These are phyloP conservation scores for Sclerotinia glacialis DNA, from an alignment of 2,329 filamentous ascomycete species.

Conservation along the genomic window DNA sequence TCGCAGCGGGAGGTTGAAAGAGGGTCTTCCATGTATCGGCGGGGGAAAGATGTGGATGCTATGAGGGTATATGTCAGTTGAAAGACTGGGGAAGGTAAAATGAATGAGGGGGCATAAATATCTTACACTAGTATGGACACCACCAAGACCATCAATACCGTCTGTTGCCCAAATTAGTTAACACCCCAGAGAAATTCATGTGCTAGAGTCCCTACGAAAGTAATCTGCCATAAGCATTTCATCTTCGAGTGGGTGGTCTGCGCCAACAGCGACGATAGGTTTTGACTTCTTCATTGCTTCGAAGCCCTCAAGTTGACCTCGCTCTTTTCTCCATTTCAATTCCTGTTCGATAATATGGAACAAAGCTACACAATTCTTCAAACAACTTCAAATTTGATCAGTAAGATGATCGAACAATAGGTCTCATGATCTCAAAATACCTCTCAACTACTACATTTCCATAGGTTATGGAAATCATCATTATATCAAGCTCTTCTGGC, in stretches of 20 bases:
- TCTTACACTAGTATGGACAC: slow-evolving; percentile 61
- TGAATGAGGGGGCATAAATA: background rate
- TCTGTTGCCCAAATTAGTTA: slow-evolving; percentile 48
- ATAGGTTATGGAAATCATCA: slow-evolving; percentile 85
- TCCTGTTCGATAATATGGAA: slow-evolving; percentile 93
- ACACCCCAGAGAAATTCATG: background rate
- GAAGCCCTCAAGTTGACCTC: slow-evolving; percentile 68
- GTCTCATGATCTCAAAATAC: slow-evolving; percentile 45
- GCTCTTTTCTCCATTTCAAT: slow-evolving; percentile 72
- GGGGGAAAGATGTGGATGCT: slow-evolving; percentile 72
- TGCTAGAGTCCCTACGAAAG: slow-evolving; percentile 64
- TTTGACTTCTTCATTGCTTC: slow-evolving; percentile 68
- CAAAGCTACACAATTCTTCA: slow-evolving; percentile 83
- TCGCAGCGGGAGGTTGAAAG: slow-evolving; percentile 51
- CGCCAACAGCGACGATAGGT: slow-evolving; percentile 82
- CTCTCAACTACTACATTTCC: slow-evolving; percentile 88
- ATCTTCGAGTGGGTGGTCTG: slow-evolving; percentile 80
- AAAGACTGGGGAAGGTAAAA: background rate
- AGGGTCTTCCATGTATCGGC: slow-evolving; percentile 71
- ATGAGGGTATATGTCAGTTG: slow-evolving; percentile 26
- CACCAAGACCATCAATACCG: slow-evolving; percentile 72
- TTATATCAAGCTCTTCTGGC: slow-evolving; percentile 79
- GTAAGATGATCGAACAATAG: background rate
- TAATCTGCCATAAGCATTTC: slow-evolving; percentile 77
- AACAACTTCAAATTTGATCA: slow-evolving; percentile 55